Conservation (phyloP, 106 monocot species). For the Alisma plantagoaquatica region DNA sequence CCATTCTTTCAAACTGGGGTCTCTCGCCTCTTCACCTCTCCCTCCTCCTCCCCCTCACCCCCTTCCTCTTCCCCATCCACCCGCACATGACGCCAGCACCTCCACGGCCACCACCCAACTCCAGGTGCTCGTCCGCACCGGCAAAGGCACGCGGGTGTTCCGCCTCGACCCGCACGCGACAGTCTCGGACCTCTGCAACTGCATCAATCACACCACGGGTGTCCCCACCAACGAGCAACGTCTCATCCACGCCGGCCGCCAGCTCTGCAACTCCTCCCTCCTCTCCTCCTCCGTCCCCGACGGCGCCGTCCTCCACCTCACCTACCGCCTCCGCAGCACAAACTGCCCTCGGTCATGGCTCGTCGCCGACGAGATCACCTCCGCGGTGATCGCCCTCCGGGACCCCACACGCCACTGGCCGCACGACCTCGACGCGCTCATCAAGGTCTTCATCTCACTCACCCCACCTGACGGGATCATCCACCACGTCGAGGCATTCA, state of each 20-base stretch:
- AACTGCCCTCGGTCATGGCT: slow-evolving; percentile 36
- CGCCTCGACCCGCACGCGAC: slow-evolving; percentile 27
- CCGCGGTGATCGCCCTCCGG: not conserved
- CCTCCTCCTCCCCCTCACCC: not conserved
- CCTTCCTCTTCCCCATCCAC: not conserved
- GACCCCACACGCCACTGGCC: not conserved
- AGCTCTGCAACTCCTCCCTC: slow-evolving; percentile 31
- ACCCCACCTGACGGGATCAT: not conserved
- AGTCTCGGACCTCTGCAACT: slow-evolving; percentile 27
- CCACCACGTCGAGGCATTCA: slow-evolving; percentile 40
- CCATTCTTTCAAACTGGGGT: too few relatives aligned
- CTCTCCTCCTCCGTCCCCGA: slow-evolving; percentile 24
- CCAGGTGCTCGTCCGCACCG: slow-evolving; percentile 64
- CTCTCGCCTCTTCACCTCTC: not conserved
- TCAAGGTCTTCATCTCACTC: slow-evolving; percentile 39
- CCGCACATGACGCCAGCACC: not conserved
- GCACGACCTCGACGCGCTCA: slow-evolving; percentile 12
- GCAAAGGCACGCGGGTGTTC: slow-evolving; percentile 31
- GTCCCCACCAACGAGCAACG: slow-evolving; percentile 25
- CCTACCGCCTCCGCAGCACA: slow-evolving; percentile 42
- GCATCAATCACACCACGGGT: slow-evolving; percentile 5
- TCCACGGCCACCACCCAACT: slow-evolving; percentile 22
- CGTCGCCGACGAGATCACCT: slow-evolving; percentile 36
- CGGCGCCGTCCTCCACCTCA: slow-evolving; percentile 41
- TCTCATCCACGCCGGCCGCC: slow-evolving; percentile 47